phyloP scores from a whole-genome alignment of 2,329 filamentous ascomycete genomes.

The Teratosphaeria epicoccoides region DNA sequence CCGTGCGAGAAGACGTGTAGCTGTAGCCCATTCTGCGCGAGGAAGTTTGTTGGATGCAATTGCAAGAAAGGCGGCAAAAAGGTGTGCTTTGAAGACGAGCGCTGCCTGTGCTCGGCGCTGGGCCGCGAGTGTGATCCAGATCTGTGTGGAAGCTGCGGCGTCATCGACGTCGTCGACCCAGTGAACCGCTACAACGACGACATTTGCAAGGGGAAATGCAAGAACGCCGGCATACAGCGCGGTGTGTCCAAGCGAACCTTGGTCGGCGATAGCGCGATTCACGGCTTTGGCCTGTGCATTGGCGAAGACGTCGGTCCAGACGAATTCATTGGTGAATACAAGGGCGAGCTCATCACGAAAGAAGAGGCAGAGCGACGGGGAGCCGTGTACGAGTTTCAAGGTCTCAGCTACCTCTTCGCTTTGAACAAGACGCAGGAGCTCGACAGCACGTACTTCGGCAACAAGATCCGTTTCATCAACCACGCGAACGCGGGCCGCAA shows the following conservation, averaged over 20 bases:
- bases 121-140: constrained; percentile 74
- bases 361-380: constrained; percentile 60
- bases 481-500: constrained; percentile 48
- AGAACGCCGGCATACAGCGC: constrained; percentile 63
- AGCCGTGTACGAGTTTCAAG: constrained; percentile 51
- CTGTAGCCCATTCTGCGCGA: constrained; percentile 50
- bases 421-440: constrained; percentile 46
- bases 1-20: constrained; percentile 65
- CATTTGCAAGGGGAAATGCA: constrained; percentile 51
- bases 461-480: constrained; percentile 76
- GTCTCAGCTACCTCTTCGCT: constrained; percentile 52
- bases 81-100: constrained; percentile 30
- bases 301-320: constrained; percentile 56
- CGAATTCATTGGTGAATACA: constrained; percentile 73
- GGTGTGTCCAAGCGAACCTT: constrained; percentile 54
- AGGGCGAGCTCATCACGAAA: constrained; percentile 63
- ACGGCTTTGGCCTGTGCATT: constrained; percentile 66
- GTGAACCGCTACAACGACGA: constrained; percentile 51
- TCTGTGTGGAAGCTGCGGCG: constrained; percentile 62
- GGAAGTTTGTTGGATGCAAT: constrained; percentile 35
- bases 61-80: constrained; percentile 33
- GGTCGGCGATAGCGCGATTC: constrained; percentile 59
- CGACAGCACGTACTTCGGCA: constrained; percentile 66
- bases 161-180: constrained; percentile 57
- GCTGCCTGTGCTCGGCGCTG: constrained; percentile 59